Evolutionary conservation across 2,329 filamentous ascomycete genomes (phyloP).

Genomic region (Bipolaris victoriae): DNA sequence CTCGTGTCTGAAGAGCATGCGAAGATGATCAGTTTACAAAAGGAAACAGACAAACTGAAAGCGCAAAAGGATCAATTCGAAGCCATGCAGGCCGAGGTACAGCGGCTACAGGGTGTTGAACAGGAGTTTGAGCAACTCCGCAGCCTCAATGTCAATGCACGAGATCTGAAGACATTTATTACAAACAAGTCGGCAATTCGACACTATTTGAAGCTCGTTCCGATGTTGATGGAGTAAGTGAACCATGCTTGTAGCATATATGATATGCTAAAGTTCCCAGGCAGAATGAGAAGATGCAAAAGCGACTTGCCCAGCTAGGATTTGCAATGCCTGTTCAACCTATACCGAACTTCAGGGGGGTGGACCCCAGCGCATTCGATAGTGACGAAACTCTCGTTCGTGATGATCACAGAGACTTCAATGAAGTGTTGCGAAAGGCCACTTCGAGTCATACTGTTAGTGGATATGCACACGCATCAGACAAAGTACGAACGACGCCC

Average conservation of each 20-base stretch:
- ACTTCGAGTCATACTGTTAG: conserved; percentile 35
- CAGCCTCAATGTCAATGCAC: conserved; percentile 22
- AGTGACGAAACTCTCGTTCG: conserved; percentile 14
- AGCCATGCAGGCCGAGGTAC: conserved; percentile 20
- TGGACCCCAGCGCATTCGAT: conserved; percentile 16
- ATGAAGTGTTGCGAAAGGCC: conserved; percentile 17
- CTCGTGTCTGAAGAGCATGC: conserved; percentile 46
- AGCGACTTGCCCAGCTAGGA: conserved; percentile 36
- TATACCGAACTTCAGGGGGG: conserved; percentile 27
- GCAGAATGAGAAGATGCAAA: conserved; percentile 39
- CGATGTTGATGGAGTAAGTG: conserved; percentile 37
- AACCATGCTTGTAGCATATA: neutral
- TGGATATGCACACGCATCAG: conserved; percentile 27
- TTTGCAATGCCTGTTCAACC: conserved; percentile 38
- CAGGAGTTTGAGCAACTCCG: conserved; percentile 27
- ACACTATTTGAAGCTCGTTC: conserved; percentile 38
- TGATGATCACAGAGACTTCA: neutral
- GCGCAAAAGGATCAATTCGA: conserved; percentile 17
- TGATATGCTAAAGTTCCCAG: conserved; percentile 25
- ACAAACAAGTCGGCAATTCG: conserved; percentile 32
- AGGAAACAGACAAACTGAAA: conserved; percentile 28
- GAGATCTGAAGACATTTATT: conserved; percentile 29
- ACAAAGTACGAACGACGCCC: conserved; percentile 8
- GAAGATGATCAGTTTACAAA: conserved; percentile 34
- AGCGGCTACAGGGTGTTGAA: conserved; percentile 28